A percentile compares a stretch with the other conserved stretches of the same genome.
phyloP scores from a whole-genome alignment of 306 rosid genomes.

The Quercus rubra region DNA sequence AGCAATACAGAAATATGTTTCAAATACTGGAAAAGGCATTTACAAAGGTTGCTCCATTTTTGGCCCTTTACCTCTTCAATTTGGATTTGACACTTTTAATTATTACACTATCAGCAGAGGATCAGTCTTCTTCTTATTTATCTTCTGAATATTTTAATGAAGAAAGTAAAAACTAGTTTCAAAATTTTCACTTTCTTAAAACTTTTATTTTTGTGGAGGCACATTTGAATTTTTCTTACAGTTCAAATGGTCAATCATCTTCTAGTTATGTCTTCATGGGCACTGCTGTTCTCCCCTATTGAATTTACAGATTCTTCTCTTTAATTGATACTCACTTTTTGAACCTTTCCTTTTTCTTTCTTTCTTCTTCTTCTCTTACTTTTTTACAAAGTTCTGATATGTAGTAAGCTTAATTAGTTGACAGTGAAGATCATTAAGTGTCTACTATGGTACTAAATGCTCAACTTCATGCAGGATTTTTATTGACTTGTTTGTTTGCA shows the following conservation, averaged over 20 bases:
- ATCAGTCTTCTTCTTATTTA: no score
- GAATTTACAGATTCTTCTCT: not conserved
- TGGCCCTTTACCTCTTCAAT: not conserved
- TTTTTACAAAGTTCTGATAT: no score
- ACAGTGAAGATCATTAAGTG: not conserved
- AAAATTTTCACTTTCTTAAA: no score
- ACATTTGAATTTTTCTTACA: not conserved
- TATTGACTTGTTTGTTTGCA: conserved; percentile 12
- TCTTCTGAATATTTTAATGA: no score
- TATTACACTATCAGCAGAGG: not conserved
- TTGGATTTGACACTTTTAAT: not conserved
- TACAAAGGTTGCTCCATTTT: not conserved
- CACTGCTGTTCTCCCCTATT: not conserved
- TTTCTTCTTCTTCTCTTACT: no score
- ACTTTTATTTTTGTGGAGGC: no score
- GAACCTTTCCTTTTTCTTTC: no score
- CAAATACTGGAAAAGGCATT: no score
- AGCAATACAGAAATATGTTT: no score
- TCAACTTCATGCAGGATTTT: not conserved
- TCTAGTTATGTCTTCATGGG: not conserved
- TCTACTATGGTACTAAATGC: not conserved
- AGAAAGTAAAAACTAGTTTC: no score
- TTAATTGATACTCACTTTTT: no score
- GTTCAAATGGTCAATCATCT: not conserved
- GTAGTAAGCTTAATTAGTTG: not conserved